Percentiles rank a stretch among this genome's conserved stretches.
Evolutionary conservation across 345 rosid species (phyloP).

Genomic region (Citrus sp.): DNA sequence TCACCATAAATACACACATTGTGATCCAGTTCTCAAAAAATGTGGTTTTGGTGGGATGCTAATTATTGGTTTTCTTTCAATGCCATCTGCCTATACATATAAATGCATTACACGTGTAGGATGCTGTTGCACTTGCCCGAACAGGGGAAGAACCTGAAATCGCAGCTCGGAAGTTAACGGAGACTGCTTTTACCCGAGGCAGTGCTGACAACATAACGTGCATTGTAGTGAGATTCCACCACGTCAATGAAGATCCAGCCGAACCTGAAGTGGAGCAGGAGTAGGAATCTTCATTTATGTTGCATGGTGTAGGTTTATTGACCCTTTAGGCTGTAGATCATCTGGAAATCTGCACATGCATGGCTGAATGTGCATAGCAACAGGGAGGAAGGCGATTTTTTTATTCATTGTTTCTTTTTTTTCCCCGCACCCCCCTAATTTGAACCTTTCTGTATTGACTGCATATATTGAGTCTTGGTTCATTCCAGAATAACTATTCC

Average conservation of each 20-base stretch:
- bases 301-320: constrained; percentile 25
- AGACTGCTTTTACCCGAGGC: constrained; percentile 77
- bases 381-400: constrained; percentile 25
- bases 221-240: constrained; percentile 84
- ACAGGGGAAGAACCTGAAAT: constrained; percentile 76
- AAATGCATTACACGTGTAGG: constrained; percentile 37
- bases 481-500: neutral
- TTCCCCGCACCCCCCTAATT: neutral
- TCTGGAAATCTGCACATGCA: constrained; percentile 24
- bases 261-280: constrained; percentile 24
- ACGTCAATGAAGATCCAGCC: constrained; percentile 37
- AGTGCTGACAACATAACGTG: constrained; percentile 98
- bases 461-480: neutral
- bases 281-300: constrained; percentile 8
- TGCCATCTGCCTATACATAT: neutral
- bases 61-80: neutral
- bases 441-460: constrained; percentile 4
- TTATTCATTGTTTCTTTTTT: constrained; percentile 32
- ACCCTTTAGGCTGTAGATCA: neutral
- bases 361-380: constrained; percentile 30
- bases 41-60: neutral
- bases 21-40: neutral
- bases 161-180: constrained; percentile 85
- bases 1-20: neutral
- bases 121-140: constrained; percentile 75